These are phyloP conservation scores for Cephaloascus albidus DNA, from an alignment of 805 yeast genomes.

Conservation along the genomic window DNA sequence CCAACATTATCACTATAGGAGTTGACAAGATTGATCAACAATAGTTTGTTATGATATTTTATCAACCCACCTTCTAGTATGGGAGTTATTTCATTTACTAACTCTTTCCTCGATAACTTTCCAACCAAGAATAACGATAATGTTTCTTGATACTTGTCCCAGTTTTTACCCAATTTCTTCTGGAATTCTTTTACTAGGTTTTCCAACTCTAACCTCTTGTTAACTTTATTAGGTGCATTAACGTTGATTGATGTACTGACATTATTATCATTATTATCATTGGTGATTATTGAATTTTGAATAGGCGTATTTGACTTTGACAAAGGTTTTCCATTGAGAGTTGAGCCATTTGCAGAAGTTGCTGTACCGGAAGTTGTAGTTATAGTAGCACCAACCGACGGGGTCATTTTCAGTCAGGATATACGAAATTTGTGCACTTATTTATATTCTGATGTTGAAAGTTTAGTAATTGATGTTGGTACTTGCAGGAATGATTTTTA, in stretches of 20 bases:
- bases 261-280: no score
- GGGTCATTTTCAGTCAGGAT: neutral
- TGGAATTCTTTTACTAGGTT: slow-evolving; percentile 65
- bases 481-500: no score
- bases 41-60: slow-evolving; percentile 72
- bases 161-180: slow-evolving; percentile 59
- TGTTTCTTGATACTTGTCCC: slow-evolving; percentile 82
- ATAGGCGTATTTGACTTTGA: neutral
- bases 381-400: neutral
- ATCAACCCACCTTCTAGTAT: slow-evolving; percentile 41
- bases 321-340: neutral
- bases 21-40: slow-evolving; percentile 77
- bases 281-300: neutral
- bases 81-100: slow-evolving; percentile 48
- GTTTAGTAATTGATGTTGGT: no score
- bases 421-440: no score
- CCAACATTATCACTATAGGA: slow-evolving; percentile 65
- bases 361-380: neutral
- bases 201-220: slow-evolving; percentile 24
- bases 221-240: slow-evolving; percentile 2
- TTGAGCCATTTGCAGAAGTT: neutral
- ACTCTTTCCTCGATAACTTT: slow-evolving; percentile 66
- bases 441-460: no score
- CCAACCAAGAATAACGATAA: slow-evolving; percentile 73
- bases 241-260: neutral